Evolutionary conservation across 768 basidiomycete genomes (phyloP).

Genomic region (Lactifluus hygrophoroides): DNA sequence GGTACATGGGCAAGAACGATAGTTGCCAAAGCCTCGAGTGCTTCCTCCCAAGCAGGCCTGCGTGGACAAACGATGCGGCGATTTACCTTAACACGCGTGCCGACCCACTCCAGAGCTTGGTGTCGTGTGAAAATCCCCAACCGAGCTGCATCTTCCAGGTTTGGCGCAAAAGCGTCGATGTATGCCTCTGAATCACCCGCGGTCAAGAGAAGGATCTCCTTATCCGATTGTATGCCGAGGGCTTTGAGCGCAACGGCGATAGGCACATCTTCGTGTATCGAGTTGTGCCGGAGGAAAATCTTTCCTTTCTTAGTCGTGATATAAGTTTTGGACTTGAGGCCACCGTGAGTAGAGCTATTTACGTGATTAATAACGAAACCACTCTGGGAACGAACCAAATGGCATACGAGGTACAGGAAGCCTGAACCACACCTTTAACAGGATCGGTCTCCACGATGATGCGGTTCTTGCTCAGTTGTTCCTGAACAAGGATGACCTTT

Average conservation of each 20-base stretch:
- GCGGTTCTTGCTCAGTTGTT: constrained; percentile 97
- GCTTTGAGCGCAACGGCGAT: constrained; percentile 96
- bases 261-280: constrained; percentile 93
- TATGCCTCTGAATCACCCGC: constrained; percentile 89
- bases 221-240: constrained; percentile 92
- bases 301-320: constrained; percentile 91
- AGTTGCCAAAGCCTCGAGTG: constrained; percentile 91
- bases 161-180: constrained; percentile 78
- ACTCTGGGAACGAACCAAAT: neutral
- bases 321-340: constrained; percentile 94
- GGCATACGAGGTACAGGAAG: constrained; percentile 91
- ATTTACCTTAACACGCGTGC: constrained; percentile 85
- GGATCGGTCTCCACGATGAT: constrained; percentile 96
- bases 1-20: constrained; percentile 96
- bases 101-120: constrained; percentile 93
- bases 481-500: constrained; percentile 98
- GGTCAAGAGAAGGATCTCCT: constrained; percentile 90
- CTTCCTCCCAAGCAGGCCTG: constrained; percentile 88
- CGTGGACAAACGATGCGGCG: constrained; percentile 72
- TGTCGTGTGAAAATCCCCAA: constrained; percentile 86
- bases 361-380: constrained; percentile 8
- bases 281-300: constrained; percentile 96
- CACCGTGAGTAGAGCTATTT: constrained; percentile 66
- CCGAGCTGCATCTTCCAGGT: constrained; percentile 90
- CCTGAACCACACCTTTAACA: constrained; percentile 84